Percentiles rank a stretch among this genome's conserved stretches.
Evolutionary conservation across 176 grass and related monocot genomes (phyloP).

Genomic region (Chrysopogon serrulatus): DNA sequence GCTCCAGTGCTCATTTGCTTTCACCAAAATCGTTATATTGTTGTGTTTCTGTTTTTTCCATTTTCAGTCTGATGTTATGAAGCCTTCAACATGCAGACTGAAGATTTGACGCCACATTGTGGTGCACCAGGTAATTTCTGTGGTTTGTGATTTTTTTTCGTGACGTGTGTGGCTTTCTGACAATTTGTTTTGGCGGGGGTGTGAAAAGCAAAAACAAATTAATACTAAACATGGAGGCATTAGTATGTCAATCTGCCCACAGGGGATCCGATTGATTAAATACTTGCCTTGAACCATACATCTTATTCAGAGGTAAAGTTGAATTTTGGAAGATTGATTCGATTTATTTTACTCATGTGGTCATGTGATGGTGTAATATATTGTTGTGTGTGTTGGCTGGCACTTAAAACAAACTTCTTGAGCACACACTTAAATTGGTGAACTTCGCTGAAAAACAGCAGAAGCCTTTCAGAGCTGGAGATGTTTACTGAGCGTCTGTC

Average conservation of each 20-base stretch:
- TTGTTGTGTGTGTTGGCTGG: slow-evolving; percentile 57
- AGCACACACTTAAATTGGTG: slow-evolving; percentile 97
- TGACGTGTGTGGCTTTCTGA: slow-evolving; percentile 20
- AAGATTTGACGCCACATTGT: slow-evolving; percentile 88
- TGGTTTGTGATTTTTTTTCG: not conserved
- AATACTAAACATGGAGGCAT: slow-evolving; percentile 93
- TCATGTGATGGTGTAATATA: not conserved
- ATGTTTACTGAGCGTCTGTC: slow-evolving; percentile 97
- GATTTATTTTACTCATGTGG: not conserved
- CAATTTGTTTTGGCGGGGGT: slow-evolving; percentile 59
- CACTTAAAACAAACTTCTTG: slow-evolving; percentile 97
- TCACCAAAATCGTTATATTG: slow-evolving; percentile 16
- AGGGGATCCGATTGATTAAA: slow-evolving; percentile 88
- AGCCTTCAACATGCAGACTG: slow-evolving; percentile 97
- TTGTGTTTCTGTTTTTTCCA: slow-evolving; percentile 4
- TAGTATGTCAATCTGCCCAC: slow-evolving; percentile 94
- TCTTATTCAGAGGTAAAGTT: slow-evolving; percentile 75
- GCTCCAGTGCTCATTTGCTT: not conserved
- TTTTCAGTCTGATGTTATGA: slow-evolving; percentile 98
- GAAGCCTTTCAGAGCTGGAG: slow-evolving; percentile 95
- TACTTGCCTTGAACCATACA: slow-evolving; percentile 90
- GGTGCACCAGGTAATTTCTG: slow-evolving; percentile 75
- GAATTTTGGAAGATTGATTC: slow-evolving; percentile 15
- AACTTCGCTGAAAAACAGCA: slow-evolving; percentile 89
- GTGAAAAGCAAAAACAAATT: slow-evolving; percentile 94